These are phyloP conservation scores for Colletotrichum neosansevieriae DNA, from an alignment of 2,329 filamentous ascomycete genomes.

Conservation along the genomic window DNA sequence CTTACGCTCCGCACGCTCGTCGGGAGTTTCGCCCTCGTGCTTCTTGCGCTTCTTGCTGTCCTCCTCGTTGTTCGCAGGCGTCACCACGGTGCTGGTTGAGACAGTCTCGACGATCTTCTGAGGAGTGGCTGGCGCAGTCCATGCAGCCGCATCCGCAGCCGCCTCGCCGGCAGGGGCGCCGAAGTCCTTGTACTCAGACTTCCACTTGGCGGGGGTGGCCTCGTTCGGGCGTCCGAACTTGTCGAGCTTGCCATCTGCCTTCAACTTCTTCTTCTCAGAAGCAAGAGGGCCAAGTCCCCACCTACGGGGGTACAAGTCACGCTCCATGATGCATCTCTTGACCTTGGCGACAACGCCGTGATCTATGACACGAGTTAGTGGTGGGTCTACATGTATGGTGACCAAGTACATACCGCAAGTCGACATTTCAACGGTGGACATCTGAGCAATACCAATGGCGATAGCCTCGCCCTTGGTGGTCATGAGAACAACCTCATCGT, in stretches of 20 bases:
- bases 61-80: slow-evolving; percentile 60
- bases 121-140: slow-evolving; percentile 55
- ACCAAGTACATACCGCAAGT: slow-evolving; percentile 68
- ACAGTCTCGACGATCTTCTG: slow-evolving; percentile 53
- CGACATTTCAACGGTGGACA: slow-evolving; percentile 97
- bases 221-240: slow-evolving; percentile 96
- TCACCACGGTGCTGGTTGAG: slow-evolving; percentile 57
- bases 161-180: slow-evolving; percentile 62
- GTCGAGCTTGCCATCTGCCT: slow-evolving; percentile 96
- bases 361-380: slow-evolving; percentile 59
- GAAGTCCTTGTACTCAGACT: slow-evolving; percentile 91
- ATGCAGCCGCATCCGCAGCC: slow-evolving; percentile 57
- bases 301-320: slow-evolving; percentile 94
- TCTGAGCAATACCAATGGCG: slow-evolving; percentile 94
- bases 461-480: slow-evolving; percentile 99
- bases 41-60: slow-evolving; percentile 82
- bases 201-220: slow-evolving; percentile 93
- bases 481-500: slow-evolving; percentile 98
- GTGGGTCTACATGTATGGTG: background rate
- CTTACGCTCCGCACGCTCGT: slow-evolving; percentile 74
- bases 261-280: slow-evolving; percentile 99
- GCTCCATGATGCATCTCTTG: slow-evolving; percentile 99
- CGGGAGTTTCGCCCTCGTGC: slow-evolving; percentile 80
- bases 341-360: slow-evolving; percentile 99
- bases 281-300: slow-evolving; percentile 97